Evolutionary conservation across 75 land plant genomes (phyloP).

Genomic region (Gnetum montanum): DNA sequence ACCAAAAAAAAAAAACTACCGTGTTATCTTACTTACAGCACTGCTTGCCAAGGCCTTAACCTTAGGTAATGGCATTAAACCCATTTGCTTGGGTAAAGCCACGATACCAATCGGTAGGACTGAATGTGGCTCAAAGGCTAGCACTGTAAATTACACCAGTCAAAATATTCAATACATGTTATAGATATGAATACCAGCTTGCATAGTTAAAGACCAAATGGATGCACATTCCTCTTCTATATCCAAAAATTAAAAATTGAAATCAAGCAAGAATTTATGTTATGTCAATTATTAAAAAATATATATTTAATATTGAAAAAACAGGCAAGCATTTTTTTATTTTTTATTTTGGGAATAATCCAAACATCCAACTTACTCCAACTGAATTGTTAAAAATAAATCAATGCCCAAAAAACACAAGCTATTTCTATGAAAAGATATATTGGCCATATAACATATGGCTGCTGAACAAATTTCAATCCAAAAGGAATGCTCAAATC

Average conservation of each 20-base stretch:
- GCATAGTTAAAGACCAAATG: not conserved
- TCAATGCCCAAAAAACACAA: too few species aligned
- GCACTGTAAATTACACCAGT: too few species aligned
- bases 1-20: not conserved
- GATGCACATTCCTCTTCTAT: not conserved
- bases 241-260: not conserved
- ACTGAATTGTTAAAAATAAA: too few species aligned
- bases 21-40: slow-evolving; percentile 77
- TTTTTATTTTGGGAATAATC: too few species aligned
- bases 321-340: not conserved
- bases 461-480: too few species aligned
- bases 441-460: too few species aligned
- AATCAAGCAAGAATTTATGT: not conserved
- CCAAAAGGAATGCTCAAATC: too few species aligned
- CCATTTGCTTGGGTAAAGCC: slow-evolving; percentile 56
- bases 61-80: slow-evolving; percentile 66
- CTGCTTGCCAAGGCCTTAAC: slow-evolving; percentile 77
- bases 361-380: too few species aligned
- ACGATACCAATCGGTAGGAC: slow-evolving; percentile 75
- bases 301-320: not conserved
- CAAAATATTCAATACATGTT: too few species aligned
- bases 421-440: too few species aligned
- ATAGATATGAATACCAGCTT: too few species aligned
- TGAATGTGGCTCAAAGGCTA: slow-evolving; percentile 95
- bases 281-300: not conserved